Evolutionary conservation across 495 filamentous ascomycete species (phyloP).

Genomic region (Daldinia caldariorum): DNA sequence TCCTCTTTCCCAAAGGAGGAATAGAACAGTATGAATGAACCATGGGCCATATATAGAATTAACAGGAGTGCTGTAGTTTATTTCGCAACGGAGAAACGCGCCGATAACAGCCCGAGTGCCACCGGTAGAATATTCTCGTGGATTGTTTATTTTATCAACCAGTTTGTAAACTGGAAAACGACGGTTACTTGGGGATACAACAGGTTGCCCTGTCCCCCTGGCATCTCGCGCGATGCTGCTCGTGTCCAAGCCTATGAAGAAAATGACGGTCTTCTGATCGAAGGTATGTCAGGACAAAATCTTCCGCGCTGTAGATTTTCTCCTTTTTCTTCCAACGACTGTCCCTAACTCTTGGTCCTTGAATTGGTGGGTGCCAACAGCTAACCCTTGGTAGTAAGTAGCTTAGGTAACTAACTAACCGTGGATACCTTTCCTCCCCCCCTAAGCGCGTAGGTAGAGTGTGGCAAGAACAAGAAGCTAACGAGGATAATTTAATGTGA

Average conservation of each 20-base stretch:
- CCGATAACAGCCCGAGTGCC: not conserved
- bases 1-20: not conserved
- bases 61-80: not conserved
- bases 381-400: slow-evolving; percentile 1
- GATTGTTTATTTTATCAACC: slow-evolving; percentile 3
- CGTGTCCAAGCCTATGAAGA: not conserved
- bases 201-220: not conserved
- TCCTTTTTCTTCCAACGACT: not conserved
- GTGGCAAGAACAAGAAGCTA: not conserved
- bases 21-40: too few species aligned
- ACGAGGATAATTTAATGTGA: not conserved
- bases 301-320: not conserved
- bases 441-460: not conserved
- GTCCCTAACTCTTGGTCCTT: not conserved
- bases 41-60: not conserved
- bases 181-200: not conserved
- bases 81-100: not conserved
- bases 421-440: not conserved
- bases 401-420: not conserved
- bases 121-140: not conserved
- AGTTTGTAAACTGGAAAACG: not conserved
- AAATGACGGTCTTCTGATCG: not conserved
- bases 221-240: too few species aligned
- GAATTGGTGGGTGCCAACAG: not conserved
- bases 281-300: not conserved